Evolutionary conservation across 768 basidiomycete genomes (phyloP).

Genomic region (Boletus rubropictus): DNA sequence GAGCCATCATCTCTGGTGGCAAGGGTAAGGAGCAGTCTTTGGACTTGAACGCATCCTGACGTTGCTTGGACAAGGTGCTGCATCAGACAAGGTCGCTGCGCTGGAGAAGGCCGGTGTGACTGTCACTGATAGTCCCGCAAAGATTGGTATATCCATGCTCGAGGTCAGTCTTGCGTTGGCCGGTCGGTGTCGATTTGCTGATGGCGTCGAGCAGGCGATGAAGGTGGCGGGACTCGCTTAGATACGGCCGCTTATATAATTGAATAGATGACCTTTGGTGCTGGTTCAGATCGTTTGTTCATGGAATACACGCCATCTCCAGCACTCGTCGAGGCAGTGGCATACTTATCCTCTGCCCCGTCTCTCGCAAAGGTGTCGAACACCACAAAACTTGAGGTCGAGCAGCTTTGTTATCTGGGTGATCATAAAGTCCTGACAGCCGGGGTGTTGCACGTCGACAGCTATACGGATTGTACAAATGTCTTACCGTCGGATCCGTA

Average conservation of each 20-base stretch:
- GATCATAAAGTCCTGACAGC: constrained; percentile 15
- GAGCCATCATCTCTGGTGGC: constrained; percentile 96
- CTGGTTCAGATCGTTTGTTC: neutral
- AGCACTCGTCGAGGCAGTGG: constrained; percentile 54
- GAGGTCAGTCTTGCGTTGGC: constrained; percentile 48
- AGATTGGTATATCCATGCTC: constrained; percentile 87
- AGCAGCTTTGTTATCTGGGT: constrained; percentile 17
- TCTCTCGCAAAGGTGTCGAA: constrained; percentile 53
- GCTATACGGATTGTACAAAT: constrained; percentile 86
- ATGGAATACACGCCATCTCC: constrained; percentile 33
- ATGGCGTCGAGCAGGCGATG: constrained; percentile 53
- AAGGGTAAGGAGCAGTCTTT: constrained; percentile 59
- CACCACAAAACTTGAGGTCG: constrained; percentile 71
- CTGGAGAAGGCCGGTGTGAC: constrained; percentile 88
- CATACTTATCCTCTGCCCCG: constrained; percentile 54
- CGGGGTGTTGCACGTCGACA: constrained; percentile 34
- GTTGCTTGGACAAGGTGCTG: constrained; percentile 54
- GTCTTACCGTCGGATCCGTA: constrained; percentile 50
- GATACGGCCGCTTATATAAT: constrained; percentile 38
- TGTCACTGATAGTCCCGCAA: constrained; percentile 92
- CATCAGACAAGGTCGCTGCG: constrained; percentile 88
- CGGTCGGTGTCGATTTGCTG: constrained; percentile 1
- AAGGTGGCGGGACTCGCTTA: constrained; percentile 66
- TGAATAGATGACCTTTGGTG: constrained; percentile 9
- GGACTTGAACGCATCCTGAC: neutral